Evolutionary conservation across 768 basidiomycete genomes (phyloP), one percentile per base, ranked within the genome.

Genomic region (Gymnopilus dilepis): DNA sequence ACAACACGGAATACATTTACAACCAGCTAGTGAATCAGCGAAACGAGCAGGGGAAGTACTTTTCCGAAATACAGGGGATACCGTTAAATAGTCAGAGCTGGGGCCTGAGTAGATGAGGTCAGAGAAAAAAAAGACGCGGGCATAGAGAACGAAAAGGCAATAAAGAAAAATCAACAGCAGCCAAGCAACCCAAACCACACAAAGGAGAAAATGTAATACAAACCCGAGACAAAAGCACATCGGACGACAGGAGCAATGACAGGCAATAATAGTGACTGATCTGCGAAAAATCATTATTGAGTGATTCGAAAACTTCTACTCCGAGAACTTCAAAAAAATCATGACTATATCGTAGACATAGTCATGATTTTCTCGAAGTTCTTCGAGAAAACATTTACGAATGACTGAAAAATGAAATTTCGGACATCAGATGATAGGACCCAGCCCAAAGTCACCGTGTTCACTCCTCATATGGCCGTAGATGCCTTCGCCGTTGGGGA

Each of bases 391-490:
- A n/a, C n/a, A n/a, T n/a, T n/a, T n/a, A n/a, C n/a, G n/a, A n/a
- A n/a, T n/a, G n/a, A n/a, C n/a, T n/a, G n/a, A n/a, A n/a, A n/a
- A n/a, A n/a, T n/a, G n/a, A n/a, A n/a, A n/a, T n/a, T n/a, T n/a
- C n/a, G n/a, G n/a, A n/a, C 33, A 17, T 60, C 33, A 58, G 19
- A 53, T 21, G 15, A 58, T 57, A 12, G 56, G 56, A 8, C 51
- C 56, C 6, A 82, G 58, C 2, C 89, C 88, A 56, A 89, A 87
- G 30, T 85, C 81, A 4, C 91, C 91, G 72, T 94, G 92, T 47
- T 73, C 75, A 5, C 64, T 58, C 6, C 85, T 82, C 92, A 94
- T 94, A 70, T 94, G 92, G 0, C 81, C 82, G 65, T 94, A 94
- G n/a, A 93, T 89, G 9, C 86, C 88, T 13, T 86, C 76, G 2